These are phyloP conservation scores for Fusarium multiceps DNA, from an alignment of 2,329 filamentous ascomycete genomes.

Conservation along the genomic window DNA sequence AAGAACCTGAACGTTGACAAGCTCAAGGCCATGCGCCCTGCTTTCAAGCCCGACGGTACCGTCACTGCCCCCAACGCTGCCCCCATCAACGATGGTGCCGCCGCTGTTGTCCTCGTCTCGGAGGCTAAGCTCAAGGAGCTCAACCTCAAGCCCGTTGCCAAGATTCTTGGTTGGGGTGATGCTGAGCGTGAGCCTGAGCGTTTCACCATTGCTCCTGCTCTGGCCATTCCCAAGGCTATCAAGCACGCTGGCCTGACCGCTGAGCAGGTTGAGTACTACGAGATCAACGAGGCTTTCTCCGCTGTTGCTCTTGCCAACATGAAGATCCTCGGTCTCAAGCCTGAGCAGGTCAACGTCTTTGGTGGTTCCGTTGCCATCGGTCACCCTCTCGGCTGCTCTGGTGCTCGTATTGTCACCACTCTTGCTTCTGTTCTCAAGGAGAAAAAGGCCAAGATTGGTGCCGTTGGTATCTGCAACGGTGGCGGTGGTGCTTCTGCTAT, in stretches of 20 bases:
- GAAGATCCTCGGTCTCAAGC: slow-evolving; percentile 83
- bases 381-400: slow-evolving; percentile 92
- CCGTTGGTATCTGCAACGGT: slow-evolving; percentile 96
- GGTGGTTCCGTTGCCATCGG: slow-evolving; percentile 96
- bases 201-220: slow-evolving; percentile 92
- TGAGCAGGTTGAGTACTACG: slow-evolving; percentile 87
- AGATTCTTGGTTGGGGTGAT: slow-evolving; percentile 97
- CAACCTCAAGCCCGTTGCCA: slow-evolving; percentile 89
- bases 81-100: slow-evolving; percentile 93
- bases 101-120: slow-evolving; percentile 91
- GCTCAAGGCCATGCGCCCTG: slow-evolving; percentile 85
- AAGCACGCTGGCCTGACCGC: slow-evolving; percentile 88
- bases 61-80: slow-evolving; percentile 97
- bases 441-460: slow-evolving; percentile 93
- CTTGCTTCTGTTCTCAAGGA: slow-evolving; percentile 88
- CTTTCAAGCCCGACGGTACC: slow-evolving; percentile 84
- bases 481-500: slow-evolving; percentile 95
- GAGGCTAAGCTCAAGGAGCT: slow-evolving; percentile 95
- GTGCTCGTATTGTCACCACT: slow-evolving; percentile 92
- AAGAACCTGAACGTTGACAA: slow-evolving; percentile 92
- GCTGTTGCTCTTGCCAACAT: slow-evolving; percentile 96
- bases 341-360: slow-evolving; percentile 93
- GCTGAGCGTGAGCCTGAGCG: slow-evolving; percentile 91
- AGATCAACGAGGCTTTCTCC: slow-evolving; percentile 99
- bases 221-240: slow-evolving; percentile 97